phyloP scores from a whole-genome alignment of 2,329 filamentous ascomycete genomes.

The Fusarium cyanostomum region DNA sequence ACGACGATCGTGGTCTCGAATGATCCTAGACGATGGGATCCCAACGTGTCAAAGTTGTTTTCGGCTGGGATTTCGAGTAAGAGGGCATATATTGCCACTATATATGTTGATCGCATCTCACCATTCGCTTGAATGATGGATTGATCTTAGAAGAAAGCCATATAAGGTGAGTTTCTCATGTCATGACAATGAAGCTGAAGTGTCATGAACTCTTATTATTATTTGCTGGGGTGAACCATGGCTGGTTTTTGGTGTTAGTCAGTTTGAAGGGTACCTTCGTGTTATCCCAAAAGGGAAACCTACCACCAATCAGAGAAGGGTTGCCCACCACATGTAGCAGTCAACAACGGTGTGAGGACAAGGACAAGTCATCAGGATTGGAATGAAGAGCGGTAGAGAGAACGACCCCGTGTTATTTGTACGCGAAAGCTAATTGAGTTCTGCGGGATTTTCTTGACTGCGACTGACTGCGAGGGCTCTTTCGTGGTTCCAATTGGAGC shows the following conservation, averaged over 20 bases:
- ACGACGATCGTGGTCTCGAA: constrained; percentile 21
- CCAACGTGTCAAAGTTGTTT: background rate
- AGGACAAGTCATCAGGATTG: background rate
- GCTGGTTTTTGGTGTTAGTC: constrained; percentile 27
- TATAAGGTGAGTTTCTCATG: background rate
- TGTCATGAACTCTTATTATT: background rate
- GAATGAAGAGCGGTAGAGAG: constrained; percentile 8
- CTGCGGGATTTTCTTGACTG: constrained; percentile 23
- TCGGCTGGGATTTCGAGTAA: background rate
- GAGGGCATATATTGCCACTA: background rate
- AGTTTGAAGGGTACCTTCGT: constrained; percentile 10
- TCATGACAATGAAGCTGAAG: background rate
- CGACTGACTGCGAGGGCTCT: background rate
- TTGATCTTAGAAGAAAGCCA: accelerated
- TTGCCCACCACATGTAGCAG: constrained; percentile 40
- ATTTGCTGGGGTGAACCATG: constrained; percentile 4
- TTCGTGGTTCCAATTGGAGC: constrained; percentile 1
- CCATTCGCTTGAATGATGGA: background rate
- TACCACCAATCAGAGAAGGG: constrained; percentile 34
- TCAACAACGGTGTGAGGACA: constrained; percentile 31
- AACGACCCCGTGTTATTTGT: background rate
- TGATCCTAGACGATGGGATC: background rate
- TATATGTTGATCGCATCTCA: background rate
- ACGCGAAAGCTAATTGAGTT: constrained; percentile 5
- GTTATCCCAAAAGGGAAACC: constrained; percentile 13